Conservation (phyloP, 371 early-diverging fungal species). For the Apophysomyces variabilis region DNA sequence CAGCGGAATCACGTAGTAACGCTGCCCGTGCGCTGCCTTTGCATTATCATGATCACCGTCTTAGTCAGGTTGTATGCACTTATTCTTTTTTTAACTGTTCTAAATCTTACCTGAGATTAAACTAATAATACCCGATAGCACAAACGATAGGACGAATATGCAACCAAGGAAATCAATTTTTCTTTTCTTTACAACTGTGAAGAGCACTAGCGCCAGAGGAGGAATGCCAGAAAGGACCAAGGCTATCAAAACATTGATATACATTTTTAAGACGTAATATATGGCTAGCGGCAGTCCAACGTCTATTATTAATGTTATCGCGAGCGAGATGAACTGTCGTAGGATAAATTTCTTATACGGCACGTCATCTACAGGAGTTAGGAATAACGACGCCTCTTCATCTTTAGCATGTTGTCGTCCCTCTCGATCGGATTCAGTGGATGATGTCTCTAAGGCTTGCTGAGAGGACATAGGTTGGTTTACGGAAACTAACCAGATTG, state of each 20-base stretch:
- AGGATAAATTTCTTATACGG: not conserved
- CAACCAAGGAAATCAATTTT: constrained; percentile 24
- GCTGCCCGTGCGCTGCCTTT: constrained; percentile 23
- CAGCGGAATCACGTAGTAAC: constrained; percentile 32
- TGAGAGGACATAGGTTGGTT: too few species aligned
- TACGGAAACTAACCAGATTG: too few species aligned
- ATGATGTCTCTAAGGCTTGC: too few species aligned
- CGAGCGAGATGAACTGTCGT: not conserved
- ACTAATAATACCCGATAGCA: constrained; percentile 28
- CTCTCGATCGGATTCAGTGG: too few species aligned
- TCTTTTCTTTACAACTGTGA: constrained; percentile 15
- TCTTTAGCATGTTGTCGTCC: too few species aligned
- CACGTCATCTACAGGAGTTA: not conserved
- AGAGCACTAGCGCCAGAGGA: constrained; percentile 27
- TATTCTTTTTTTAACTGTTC: not conserved
- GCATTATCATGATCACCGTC: not conserved
- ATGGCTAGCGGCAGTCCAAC: constrained; percentile 24
- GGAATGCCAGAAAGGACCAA: constrained; percentile 33
- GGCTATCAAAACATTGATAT: constrained; percentile 19
- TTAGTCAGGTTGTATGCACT: too few species aligned
- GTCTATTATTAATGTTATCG: constrained; percentile 4
- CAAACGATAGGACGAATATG: constrained; percentile 24
- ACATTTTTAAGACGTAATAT: constrained; percentile 17
- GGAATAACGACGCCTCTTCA: not conserved
- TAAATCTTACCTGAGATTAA: constrained; percentile 18